Conservation (phyloP, 2,329 filamentous ascomycete genomes). For the Penicillium occitanis region DNA sequence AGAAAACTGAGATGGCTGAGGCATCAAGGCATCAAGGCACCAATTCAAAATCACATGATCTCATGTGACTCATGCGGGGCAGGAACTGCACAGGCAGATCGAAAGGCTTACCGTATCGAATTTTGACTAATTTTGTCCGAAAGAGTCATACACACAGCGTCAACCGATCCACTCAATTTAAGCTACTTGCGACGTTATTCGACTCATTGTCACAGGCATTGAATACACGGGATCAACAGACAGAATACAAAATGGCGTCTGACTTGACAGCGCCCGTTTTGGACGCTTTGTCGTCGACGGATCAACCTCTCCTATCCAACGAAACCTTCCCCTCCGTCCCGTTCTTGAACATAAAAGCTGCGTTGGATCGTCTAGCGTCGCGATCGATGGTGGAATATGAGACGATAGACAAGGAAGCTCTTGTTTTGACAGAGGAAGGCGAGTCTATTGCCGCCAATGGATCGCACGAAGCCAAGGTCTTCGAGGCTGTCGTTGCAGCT, state of each 20-base stretch:
- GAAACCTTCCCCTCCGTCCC: conserved; percentile 67
- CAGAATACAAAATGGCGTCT: conserved; percentile 37
- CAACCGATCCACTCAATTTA: not conserved
- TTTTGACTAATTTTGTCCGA: conserved; percentile 22
- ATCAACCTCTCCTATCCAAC: conserved; percentile 63
- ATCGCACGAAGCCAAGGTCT: conserved; percentile 80
- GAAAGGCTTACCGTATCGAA: conserved; percentile 23
- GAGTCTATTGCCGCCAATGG: conserved; percentile 71
- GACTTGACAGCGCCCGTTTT: conserved; percentile 67
- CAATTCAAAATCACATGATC: not conserved
- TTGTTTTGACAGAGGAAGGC: conserved; percentile 71
- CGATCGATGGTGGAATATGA: conserved; percentile 86
- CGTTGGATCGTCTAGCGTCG: conserved; percentile 79
- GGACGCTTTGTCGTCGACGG: conserved; percentile 61
- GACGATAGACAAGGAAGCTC: conserved; percentile 75
- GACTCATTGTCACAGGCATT: not conserved
- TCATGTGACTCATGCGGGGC: conserved; percentile 19
- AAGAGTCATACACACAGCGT: conserved; percentile 23
- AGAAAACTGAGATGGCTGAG: too few relatives aligned
- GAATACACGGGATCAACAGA: not conserved
- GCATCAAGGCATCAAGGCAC: not conserved
- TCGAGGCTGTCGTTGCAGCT: conserved; percentile 68
- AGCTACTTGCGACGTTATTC: not conserved
- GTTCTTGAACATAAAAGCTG: conserved; percentile 75
- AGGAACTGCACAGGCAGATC: conserved; percentile 12